phyloP scores from a whole-genome alignment of 2,329 filamentous ascomycete species.

The Venturia effusa region DNA sequence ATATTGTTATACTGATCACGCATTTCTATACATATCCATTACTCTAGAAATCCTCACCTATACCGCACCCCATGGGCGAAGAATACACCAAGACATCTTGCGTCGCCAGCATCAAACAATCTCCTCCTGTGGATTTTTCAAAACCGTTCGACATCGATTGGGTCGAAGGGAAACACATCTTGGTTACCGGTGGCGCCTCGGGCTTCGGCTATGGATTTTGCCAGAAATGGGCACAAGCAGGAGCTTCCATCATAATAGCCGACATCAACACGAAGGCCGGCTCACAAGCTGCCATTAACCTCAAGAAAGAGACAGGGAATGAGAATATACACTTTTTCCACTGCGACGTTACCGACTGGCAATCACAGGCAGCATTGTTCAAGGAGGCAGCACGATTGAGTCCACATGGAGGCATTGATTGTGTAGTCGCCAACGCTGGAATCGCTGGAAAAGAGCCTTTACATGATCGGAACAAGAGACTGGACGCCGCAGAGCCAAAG shows the following conservation, averaged over 20 bases:
- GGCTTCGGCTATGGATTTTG: slow-evolving; percentile 31
- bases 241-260: slow-evolving; percentile 50
- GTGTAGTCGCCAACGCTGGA: slow-evolving; percentile 57
- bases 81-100: slow-evolving; percentile 1
- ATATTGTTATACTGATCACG: not conserved
- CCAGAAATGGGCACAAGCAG: slow-evolving; percentile 25
- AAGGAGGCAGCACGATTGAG: slow-evolving; percentile 44
- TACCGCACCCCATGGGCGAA: not conserved
- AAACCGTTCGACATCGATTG: slow-evolving; percentile 25
- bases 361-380: slow-evolving; percentile 54
- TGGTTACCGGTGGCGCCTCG: slow-evolving; percentile 29
- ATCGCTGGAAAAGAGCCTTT: slow-evolving; percentile 38
- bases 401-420: slow-evolving; percentile 45
- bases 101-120: slow-evolving; percentile 18
- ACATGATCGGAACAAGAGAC: slow-evolving; percentile 36
- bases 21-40: not conserved
- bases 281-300: slow-evolving; percentile 42
- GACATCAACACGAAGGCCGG: slow-evolving; percentile 49
- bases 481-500: slow-evolving; percentile 32
- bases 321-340: slow-evolving; percentile 44
- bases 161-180: slow-evolving; percentile 23
- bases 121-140: slow-evolving; percentile 27
- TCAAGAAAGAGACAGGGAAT: slow-evolving; percentile 34
- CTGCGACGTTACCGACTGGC: slow-evolving; percentile 56
- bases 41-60: not conserved